phyloP scores from a whole-genome alignment of 176 grass and related monocot species.

The Stipa capillata region DNA sequence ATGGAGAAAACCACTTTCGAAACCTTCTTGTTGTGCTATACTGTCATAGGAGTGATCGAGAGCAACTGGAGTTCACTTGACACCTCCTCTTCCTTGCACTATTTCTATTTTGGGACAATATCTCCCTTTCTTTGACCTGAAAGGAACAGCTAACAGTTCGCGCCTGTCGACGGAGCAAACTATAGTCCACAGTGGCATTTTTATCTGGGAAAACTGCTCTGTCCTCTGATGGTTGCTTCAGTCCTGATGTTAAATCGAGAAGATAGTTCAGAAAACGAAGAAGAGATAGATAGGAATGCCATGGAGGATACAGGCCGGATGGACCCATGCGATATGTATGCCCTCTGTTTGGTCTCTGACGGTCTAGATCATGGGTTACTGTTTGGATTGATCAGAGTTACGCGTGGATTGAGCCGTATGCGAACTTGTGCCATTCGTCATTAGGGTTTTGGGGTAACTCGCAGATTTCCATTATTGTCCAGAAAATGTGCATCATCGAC shows the following conservation, averaged over 20 bases:
- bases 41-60: no score
- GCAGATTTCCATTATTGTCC: background rate
- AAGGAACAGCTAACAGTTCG: background rate
- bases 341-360: no score
- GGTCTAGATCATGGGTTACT: no score
- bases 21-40: no score
- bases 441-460: no score
- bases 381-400: no score
- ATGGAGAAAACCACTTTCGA: no score
- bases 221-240: background rate
- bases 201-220: background rate
- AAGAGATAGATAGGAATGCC: no score
- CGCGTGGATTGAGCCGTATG: background rate
- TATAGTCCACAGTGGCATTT: background rate
- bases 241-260: background rate
- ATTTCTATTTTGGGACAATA: no score
- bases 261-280: no score
- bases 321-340: no score
- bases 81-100: background rate
- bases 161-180: background rate
- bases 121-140: background rate
- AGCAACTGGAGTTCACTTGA: background rate
- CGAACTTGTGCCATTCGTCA: background rate
- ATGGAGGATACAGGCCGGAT: no score
- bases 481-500: background rate